Evolutionary conservation across 805 yeast genomes (phyloP).

Genomic region (Sugiyamaella marilandica): DNA sequence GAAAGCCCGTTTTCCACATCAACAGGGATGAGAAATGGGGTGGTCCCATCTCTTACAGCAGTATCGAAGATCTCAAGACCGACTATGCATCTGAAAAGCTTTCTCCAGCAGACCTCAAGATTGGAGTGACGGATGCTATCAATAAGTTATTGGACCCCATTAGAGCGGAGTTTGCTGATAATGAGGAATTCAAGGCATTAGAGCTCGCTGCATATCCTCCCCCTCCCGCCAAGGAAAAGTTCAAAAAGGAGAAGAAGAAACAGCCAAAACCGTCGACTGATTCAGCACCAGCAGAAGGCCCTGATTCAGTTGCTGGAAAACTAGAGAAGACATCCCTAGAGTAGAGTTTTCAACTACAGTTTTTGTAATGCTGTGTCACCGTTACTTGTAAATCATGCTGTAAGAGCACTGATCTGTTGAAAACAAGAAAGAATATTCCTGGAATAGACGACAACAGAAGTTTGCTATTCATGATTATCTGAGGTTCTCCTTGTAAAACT

Average conservation of each 20-base stretch:
- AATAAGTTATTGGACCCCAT: constrained; percentile 79
- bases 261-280: constrained; percentile 30
- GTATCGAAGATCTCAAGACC: constrained; percentile 62
- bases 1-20: constrained; percentile 60
- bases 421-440: too few species aligned
- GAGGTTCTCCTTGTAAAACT: too few species aligned
- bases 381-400: too few species aligned
- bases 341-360: neutral
- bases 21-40: constrained; percentile 97
- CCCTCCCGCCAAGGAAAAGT: constrained; percentile 53
- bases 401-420: too few species aligned
- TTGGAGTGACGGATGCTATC: constrained; percentile 85
- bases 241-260: constrained; percentile 72
- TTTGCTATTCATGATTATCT: too few species aligned
- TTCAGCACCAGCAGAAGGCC: neutral
- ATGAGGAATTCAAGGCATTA: constrained; percentile 70
- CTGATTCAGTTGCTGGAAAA: neutral
- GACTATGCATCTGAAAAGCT: constrained; percentile 72
- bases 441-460: too few species aligned
- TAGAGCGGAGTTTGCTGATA: constrained; percentile 57
- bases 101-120: constrained; percentile 89
- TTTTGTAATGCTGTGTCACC: too few species aligned
- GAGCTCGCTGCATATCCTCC: constrained; percentile 81
- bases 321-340: neutral
- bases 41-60: constrained; percentile 73